Evolutionary conservation across 225 moss, liverwort and hornwort species (phyloP).

Genomic region (Thuidium tamariscinum): DNA sequence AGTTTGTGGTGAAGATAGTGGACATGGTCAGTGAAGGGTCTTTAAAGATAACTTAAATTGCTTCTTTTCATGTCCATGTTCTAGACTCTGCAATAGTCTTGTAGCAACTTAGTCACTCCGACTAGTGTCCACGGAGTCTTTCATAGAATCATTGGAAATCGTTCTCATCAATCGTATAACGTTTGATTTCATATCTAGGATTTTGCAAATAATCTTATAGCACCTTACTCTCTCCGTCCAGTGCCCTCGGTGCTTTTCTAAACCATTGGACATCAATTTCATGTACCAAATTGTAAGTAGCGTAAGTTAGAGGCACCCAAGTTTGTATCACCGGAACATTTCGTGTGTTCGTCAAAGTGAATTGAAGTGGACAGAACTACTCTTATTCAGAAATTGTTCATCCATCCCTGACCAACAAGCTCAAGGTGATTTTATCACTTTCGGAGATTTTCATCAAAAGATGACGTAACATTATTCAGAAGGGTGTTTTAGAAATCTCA

Average conservation of each 20-base stretch:
- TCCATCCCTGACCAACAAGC: not conserved
- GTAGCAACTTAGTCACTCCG: not conserved
- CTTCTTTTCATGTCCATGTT: not conserved
- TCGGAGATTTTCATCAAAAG: not conserved
- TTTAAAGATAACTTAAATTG: not conserved
- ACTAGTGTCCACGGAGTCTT: not conserved
- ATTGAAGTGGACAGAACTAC: not conserved
- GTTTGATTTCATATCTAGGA: not conserved
- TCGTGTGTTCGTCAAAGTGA: not conserved
- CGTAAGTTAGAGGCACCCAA: not conserved
- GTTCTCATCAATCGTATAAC: not conserved
- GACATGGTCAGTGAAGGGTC: not conserved
- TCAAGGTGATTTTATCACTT: not conserved
- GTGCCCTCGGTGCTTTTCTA: not conserved
- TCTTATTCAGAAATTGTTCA: not conserved
- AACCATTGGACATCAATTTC: not conserved
- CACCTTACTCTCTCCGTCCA: not conserved
- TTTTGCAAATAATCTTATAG: not conserved
- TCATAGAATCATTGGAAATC: not conserved
- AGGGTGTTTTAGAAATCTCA: not conserved
- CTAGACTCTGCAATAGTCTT: not conserved
- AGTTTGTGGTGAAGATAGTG: not conserved
- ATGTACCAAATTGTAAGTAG: not conserved
- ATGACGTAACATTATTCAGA: not conserved
- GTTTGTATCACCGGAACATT: not conserved